Evolutionary conservation across 768 basidiomycete species (phyloP).

Genomic region (Mrakia gelida): DNA sequence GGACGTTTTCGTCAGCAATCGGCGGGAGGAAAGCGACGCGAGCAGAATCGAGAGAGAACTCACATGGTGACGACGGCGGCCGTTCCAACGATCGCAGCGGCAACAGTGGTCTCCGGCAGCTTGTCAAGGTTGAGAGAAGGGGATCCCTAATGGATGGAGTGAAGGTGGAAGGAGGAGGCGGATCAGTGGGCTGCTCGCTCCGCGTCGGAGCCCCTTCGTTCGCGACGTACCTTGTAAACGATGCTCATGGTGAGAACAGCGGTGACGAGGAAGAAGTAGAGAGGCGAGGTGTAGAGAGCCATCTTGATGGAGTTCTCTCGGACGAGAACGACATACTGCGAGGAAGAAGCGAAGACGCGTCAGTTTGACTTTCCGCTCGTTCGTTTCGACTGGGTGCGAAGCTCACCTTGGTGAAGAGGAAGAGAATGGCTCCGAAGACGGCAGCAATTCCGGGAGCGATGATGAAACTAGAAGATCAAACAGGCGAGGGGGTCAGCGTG

Average conservation of each 20-base stretch:
- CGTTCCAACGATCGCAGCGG: slow-evolving; percentile 46
- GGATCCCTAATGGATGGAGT: slow-evolving; percentile 35
- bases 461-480: slow-evolving; percentile 36
- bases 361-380: background rate
- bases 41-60: too few species aligned
- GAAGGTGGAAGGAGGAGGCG: too few species aligned
- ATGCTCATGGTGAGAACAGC: slow-evolving; percentile 48
- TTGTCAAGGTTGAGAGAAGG: slow-evolving; percentile 46
- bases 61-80: slow-evolving; percentile 40
- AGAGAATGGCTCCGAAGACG: slow-evolving; percentile 15
- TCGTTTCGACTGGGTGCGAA: background rate
- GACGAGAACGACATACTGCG: slow-evolving; percentile 43
- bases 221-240: slow-evolving; percentile 41
- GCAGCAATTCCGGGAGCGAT: slow-evolving; percentile 36
- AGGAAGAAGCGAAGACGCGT: slow-evolving; percentile 40
- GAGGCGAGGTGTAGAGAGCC: slow-evolving; percentile 42
- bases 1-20: too few species aligned
- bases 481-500: background rate
- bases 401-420: slow-evolving; percentile 24
- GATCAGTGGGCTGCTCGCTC: too few species aligned
- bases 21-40: too few species aligned
- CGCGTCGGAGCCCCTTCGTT: too few species aligned
- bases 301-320: slow-evolving; percentile 43
- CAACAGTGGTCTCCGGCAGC: slow-evolving; percentile 39
- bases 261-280: slow-evolving; percentile 38